phyloP scores from a whole-genome alignment of 1,284 basidiomycete species.

The Peniophora sp. region DNA sequence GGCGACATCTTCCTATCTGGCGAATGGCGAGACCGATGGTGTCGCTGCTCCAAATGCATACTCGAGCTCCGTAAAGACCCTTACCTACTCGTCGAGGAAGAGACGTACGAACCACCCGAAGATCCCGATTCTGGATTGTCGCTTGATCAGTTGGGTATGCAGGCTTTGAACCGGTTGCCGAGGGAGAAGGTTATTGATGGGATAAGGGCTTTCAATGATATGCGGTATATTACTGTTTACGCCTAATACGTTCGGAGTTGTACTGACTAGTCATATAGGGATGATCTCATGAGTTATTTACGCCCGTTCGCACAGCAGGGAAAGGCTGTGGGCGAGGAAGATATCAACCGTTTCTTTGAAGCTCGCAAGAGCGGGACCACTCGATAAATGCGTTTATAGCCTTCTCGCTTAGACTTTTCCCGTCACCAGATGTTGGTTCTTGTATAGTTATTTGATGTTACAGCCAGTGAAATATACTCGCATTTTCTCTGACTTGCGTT shows the following conservation, averaged over 20 bases:
- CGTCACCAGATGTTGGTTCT: no score
- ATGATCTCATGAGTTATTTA: slow-evolving; percentile 63
- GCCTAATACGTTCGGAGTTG: background rate
- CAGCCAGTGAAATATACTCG: no score
- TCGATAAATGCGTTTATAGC: background rate
- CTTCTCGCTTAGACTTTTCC: no score
- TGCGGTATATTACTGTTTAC: slow-evolving; percentile 45
- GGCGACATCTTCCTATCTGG: slow-evolving; percentile 70
- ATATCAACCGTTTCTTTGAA: slow-evolving; percentile 68
- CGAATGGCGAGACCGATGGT: slow-evolving; percentile 68
- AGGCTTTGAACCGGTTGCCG: slow-evolving; percentile 61
- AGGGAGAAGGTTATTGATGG: slow-evolving; percentile 73
- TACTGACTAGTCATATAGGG: slow-evolving; percentile 32
- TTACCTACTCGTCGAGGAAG: slow-evolving; percentile 68
- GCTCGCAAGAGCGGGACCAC: slow-evolving; percentile 10
- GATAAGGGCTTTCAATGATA: slow-evolving; percentile 70
- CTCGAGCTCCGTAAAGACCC: slow-evolving; percentile 39
- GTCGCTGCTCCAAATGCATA: slow-evolving; percentile 62
- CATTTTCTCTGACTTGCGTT: no score
- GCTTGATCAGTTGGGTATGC: slow-evolving; percentile 72
- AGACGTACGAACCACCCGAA: slow-evolving; percentile 73
- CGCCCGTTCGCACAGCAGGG: slow-evolving; percentile 73
- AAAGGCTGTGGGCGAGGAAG: slow-evolving; percentile 65
- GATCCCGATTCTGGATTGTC: slow-evolving; percentile 75
- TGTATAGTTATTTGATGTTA: no score